Evolutionary conservation across 2,329 filamentous ascomycete species (phyloP).

Genomic region (Pyricularia grisea): DNA sequence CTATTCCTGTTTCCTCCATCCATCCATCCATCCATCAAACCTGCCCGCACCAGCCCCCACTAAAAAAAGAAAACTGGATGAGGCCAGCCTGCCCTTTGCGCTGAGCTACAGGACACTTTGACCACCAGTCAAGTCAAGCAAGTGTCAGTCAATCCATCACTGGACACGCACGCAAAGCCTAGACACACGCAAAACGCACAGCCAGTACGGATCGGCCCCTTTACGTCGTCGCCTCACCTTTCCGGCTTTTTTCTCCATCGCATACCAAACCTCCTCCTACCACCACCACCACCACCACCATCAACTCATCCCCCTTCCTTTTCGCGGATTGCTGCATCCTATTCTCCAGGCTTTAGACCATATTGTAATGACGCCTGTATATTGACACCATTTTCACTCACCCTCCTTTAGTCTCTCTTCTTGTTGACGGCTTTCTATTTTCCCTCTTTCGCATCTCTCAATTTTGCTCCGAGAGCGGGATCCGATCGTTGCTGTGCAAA

Average conservation of each 20-base stretch:
- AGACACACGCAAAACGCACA: neutral
- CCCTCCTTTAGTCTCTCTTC: slow-evolving; percentile 1
- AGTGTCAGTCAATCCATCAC: neutral
- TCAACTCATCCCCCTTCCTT: neutral
- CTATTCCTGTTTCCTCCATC: too few relatives aligned
- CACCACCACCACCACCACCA: neutral
- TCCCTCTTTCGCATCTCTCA: neutral
- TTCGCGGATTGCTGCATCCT: slow-evolving; percentile 1
- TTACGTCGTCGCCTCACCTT: neutral
- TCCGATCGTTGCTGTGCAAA: neutral
- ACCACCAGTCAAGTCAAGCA: neutral
- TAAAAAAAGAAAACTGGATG: slow-evolving; percentile 1
- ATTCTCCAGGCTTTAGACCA: slow-evolving; percentile 6
- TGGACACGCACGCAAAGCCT: neutral
- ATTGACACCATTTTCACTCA: slow-evolving; percentile 1
- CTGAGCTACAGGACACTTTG: neutral
- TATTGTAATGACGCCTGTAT: slow-evolving; percentile 6
- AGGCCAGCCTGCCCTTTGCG: neutral
- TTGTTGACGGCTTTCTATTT: neutral
- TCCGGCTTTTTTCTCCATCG: neutral
- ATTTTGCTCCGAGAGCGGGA: neutral
- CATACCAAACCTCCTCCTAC: neutral
- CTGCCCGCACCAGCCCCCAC: neutral
- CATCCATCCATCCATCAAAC: neutral
- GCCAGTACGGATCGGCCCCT: neutral